Evolutionary conservation across 2,329 filamentous ascomycete species (phyloP).

Genomic region (Coniochaeta sp.): DNA sequence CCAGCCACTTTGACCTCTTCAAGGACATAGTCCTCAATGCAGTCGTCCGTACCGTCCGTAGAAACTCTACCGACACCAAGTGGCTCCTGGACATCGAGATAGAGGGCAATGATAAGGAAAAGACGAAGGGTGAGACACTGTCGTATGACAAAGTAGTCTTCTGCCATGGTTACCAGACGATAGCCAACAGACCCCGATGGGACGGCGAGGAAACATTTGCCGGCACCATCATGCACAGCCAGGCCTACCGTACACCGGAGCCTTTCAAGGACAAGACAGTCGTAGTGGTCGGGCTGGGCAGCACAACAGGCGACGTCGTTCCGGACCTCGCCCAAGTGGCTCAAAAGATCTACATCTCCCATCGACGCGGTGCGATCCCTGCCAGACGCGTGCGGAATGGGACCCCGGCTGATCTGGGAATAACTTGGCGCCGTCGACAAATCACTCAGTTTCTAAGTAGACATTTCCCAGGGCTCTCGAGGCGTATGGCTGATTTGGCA

Average conservation of each 20-base stretch:
- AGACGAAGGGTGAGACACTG: neutral
- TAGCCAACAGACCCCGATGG: slow-evolving; percentile 3
- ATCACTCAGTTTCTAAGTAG: slow-evolving; percentile 21
- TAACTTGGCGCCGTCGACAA: slow-evolving; percentile 24
- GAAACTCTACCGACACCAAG: slow-evolving; percentile 6
- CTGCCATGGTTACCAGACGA: slow-evolving; percentile 9
- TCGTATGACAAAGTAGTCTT: slow-evolving; percentile 9
- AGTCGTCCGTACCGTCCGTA: slow-evolving; percentile 2
- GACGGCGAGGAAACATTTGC: slow-evolving; percentile 7
- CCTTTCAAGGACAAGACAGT: slow-evolving; percentile 33
- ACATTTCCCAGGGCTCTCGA: slow-evolving; percentile 10
- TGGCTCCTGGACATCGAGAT: slow-evolving; percentile 5
- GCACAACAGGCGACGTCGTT: slow-evolving; percentile 27
- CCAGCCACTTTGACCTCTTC: slow-evolving; percentile 8
- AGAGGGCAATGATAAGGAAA: neutral
- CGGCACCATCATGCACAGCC: slow-evolving; percentile 29
- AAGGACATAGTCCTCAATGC: slow-evolving; percentile 9
- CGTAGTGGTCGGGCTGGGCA: slow-evolving; percentile 34
- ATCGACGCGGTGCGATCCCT: slow-evolving; percentile 28
- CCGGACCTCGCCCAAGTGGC: slow-evolving; percentile 25
- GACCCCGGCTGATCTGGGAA: slow-evolving; percentile 22
- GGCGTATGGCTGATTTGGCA: slow-evolving; percentile 10
- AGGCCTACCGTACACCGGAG: slow-evolving; percentile 24
- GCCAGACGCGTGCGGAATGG: slow-evolving; percentile 25
- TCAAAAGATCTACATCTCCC: slow-evolving; percentile 32